Percentiles rank a stretch among this genome's conserved stretches.
These are phyloP conservation scores for Prunella vulgaris DNA, from an alignment of 257 asterid species.

Conservation along the genomic window DNA sequence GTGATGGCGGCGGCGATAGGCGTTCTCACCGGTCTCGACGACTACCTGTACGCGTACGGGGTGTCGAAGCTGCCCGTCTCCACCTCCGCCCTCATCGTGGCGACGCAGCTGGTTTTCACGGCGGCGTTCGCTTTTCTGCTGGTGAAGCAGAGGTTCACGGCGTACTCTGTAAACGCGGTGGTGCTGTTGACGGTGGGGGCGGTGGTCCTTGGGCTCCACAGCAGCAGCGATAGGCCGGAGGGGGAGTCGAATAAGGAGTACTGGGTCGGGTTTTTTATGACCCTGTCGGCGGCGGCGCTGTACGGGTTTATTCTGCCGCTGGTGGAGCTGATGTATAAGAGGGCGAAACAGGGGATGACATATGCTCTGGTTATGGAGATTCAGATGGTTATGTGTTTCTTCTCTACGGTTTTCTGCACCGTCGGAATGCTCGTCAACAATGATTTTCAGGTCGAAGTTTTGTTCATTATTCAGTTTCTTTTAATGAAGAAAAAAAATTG, in stretches of 20 bases:
- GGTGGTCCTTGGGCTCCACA: constrained; percentile 24
- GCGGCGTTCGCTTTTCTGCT: not conserved
- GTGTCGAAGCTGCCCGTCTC: not conserved
- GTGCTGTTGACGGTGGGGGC: constrained; percentile 29
- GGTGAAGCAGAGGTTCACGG: constrained; percentile 19
- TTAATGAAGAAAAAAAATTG: too few relatives aligned
- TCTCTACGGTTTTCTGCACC: constrained; percentile 29
- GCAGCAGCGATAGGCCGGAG: constrained; percentile 20
- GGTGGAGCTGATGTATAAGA: constrained; percentile 34
- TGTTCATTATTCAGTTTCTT: too few relatives aligned
- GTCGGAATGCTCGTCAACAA: constrained; percentile 37
- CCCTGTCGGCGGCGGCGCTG: constrained; percentile 35
- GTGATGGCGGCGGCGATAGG: constrained; percentile 29
- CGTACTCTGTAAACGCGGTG: constrained; percentile 16
- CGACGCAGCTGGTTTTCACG: constrained; percentile 22
- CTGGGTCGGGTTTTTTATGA: constrained; percentile 29
- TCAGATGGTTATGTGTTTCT: constrained; percentile 34
- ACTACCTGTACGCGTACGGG: constrained; percentile 25
- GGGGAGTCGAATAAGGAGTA: constrained; percentile 21
- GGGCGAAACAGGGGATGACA: constrained; percentile 19
- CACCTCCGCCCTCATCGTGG: constrained; percentile 8
- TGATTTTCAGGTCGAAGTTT: constrained; percentile 32
- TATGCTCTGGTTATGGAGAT: constrained; percentile 33
- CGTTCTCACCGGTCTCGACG: constrained; percentile 32
- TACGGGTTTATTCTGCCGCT: constrained; percentile 36